These are phyloP conservation scores for Babesia bigemina DNA, from an alignment of 169 alveolate genomes.

Conservation along the genomic window DNA sequence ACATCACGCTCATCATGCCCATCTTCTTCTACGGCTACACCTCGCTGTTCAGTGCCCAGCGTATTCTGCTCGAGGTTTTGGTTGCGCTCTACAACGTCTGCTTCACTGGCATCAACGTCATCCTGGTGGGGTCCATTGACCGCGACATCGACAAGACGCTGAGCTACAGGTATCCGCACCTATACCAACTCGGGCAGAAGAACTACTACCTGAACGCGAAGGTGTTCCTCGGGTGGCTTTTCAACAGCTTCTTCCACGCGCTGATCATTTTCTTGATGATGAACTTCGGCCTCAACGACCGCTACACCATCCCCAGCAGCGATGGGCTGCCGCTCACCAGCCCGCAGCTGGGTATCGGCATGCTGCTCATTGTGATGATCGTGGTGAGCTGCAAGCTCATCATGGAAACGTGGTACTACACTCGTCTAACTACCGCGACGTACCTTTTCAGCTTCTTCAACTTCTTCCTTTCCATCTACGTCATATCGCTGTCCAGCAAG, in stretches of 20 bases:
- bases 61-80: conserved; percentile 92
- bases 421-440: conserved; percentile 59
- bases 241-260: conserved; percentile 76
- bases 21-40: conserved; percentile 90
- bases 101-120: conserved; percentile 92
- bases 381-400: conserved; percentile 77
- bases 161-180: conserved; percentile 72
- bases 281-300: conserved; percentile 59
- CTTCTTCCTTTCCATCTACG: conserved; percentile 49
- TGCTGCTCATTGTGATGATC: conserved; percentile 68
- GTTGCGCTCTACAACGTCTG: conserved; percentile 92
- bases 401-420: conserved; percentile 76
- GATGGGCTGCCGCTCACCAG: conserved; percentile 67
- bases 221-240: conserved; percentile 75
- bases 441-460: conserved; percentile 65
- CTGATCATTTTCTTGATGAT: conserved; percentile 67
- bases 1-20: conserved; percentile 92
- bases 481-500: conserved; percentile 40
- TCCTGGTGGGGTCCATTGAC: conserved; percentile 81
- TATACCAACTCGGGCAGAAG: conserved; percentile 77
- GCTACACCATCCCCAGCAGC: conserved; percentile 65
- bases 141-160: conserved; percentile 74
- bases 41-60: conserved; percentile 92
- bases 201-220: conserved; percentile 73
- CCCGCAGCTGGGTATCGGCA: conserved; percentile 71